phyloP scores from a whole-genome alignment of 2,329 filamentous ascomycete species.

The Alternaria arborescens region DNA sequence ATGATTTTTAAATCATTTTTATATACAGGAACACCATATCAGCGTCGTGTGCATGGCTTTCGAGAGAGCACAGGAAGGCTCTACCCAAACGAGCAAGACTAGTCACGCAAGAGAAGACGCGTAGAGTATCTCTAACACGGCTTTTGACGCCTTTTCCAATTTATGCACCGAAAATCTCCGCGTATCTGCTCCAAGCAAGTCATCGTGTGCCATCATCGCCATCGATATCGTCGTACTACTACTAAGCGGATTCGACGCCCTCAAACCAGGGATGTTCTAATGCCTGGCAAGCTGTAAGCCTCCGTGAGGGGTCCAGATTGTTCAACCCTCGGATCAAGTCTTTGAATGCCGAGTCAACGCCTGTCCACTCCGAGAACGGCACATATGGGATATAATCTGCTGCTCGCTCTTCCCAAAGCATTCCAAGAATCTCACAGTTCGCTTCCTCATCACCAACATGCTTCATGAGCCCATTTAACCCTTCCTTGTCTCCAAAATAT shows the following conservation, averaged over 20 bases:
- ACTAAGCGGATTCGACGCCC: neutral
- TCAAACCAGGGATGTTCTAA: slow-evolving; percentile 45
- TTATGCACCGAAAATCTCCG: too few relatives aligned
- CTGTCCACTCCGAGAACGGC: slow-evolving; percentile 45
- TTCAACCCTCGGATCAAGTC: slow-evolving; percentile 53
- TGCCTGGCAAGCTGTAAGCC: slow-evolving; percentile 53
- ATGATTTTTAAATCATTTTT: too few relatives aligned
- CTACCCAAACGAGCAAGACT: too few relatives aligned
- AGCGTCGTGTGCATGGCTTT: too few relatives aligned
- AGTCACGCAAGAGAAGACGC: too few relatives aligned
- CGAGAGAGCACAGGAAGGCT: too few relatives aligned
- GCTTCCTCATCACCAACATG: slow-evolving; percentile 47
- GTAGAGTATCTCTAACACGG: too few relatives aligned
- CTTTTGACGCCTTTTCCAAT: too few relatives aligned
- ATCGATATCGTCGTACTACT: neutral
- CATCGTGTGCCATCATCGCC: neutral
- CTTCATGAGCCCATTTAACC: slow-evolving; percentile 22
- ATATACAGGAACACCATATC: too few relatives aligned
- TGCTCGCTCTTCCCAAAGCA: slow-evolving; percentile 46
- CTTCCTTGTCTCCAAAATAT: slow-evolving; percentile 33
- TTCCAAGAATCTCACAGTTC: slow-evolving; percentile 41
- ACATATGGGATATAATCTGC: slow-evolving; percentile 43
- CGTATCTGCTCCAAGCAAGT: neutral
- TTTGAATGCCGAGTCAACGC: slow-evolving; percentile 51
- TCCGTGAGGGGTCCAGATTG: slow-evolving; percentile 52